These are phyloP conservation scores for Backusella macrospora DNA, from an alignment of 192 early-diverging fungal genomes.

Conservation along the genomic window DNA sequence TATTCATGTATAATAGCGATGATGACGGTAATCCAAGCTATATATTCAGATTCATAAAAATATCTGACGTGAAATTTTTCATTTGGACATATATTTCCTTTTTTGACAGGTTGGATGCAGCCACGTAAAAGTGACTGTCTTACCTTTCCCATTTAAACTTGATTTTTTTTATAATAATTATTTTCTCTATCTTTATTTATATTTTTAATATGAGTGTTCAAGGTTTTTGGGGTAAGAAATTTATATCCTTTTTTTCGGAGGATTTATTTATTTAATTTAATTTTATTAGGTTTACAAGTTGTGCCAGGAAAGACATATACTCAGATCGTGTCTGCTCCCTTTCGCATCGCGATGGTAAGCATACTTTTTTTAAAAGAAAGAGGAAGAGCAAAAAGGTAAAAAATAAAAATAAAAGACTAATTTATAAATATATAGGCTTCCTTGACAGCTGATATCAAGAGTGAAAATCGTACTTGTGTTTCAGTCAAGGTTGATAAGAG, in stretches of 20 bases:
- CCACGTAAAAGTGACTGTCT: constrained; percentile 9
- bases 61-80: neutral
- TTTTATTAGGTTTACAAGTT: constrained; percentile 58
- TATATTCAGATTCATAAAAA: no score
- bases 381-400: neutral
- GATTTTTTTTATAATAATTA: neutral
- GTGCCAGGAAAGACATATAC: constrained; percentile 74
- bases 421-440: constrained; percentile 59
- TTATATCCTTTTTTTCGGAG: neutral
- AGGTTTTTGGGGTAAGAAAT: constrained; percentile 38
- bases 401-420: neutral
- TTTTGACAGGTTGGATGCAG: neutral
- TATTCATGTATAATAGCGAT: no score
- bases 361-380: constrained; percentile 7
- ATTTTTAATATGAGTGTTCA: constrained; percentile 31
- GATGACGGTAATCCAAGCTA: no score
- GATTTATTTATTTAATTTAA: neutral
- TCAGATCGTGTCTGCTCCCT: constrained; percentile 77
- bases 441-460: constrained; percentile 55
- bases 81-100: neutral
- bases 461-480: constrained; percentile 65
- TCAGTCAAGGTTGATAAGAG: constrained; percentile 69
- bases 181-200: neutral
- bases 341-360: constrained; percentile 76
- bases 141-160: neutral